Evolutionary conservation across 108 stramenopile species (phyloP), one percentile per base, ranked within the genome.

Genomic region (Skeletonema grethae): DNA sequence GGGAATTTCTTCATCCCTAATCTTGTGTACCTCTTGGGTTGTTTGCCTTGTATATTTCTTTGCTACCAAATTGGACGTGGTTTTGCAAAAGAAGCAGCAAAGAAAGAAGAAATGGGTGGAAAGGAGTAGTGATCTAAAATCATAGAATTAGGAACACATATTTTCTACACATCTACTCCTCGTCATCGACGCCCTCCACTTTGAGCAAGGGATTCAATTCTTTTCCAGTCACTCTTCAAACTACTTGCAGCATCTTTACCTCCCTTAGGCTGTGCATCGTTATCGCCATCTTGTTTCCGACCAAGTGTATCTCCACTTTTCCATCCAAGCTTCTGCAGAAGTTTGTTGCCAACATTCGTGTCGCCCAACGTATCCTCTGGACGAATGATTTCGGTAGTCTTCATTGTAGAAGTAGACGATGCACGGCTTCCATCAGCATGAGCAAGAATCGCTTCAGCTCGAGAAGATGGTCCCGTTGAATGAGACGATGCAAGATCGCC

Each of bases 301-400:
- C 86, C 86, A 32, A 86, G 34, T 2, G 70, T 28, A 11, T 72
- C 63, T n/a, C 87, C 86, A 18, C 61, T 68, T 66, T 90, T 84
- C 89, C 89, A 94, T 6, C 93, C 93, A 48, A 94, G 64, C 58
- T 91, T 94, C 67, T 90, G 86, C n/a, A 94, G 86, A 73, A 94
- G 50, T 41, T 85, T 63, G 28, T 90, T 88, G n/a, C 93, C 93
- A 56, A 94, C 75, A 65, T 91, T 88, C 7, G 71, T 46, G 45
- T 77, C 55, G 12, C 77, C 77, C 36, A 86, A 29, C 35, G 61
- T 75, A 16, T 84, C 75, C 59, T 83, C 78, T 5, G 85, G 85
- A 39, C 73, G 73, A 57, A 86, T 67, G 31, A 67, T 68, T 34
- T 84, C 80, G 4, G 77, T 34, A 2, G 25, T 24, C 38, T 57